Evolutionary conservation across 257 asterid genomes (phyloP).

Genomic region (Petunia secreta): DNA sequence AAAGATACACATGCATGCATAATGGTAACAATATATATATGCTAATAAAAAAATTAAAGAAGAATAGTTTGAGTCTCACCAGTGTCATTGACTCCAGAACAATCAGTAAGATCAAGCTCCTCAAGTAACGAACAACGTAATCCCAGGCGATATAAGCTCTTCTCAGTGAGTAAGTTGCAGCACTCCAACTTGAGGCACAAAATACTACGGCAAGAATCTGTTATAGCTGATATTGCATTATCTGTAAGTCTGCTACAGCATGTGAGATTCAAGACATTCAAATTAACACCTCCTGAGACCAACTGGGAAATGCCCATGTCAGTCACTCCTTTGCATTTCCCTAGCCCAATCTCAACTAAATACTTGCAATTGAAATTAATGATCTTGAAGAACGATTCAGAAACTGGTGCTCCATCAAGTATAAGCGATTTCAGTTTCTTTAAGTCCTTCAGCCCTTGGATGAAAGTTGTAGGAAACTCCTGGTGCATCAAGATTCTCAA

Average conservation of each 20-base stretch:
- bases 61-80: conserved; percentile 43
- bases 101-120: conserved; percentile 83
- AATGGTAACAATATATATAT: not conserved
- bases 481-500: conserved; percentile 37
- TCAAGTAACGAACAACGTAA: conserved; percentile 51
- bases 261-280: conserved; percentile 59
- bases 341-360: conserved; percentile 60
- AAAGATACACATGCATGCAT: not conserved
- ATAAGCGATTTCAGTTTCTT: conserved; percentile 48
- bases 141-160: conserved; percentile 59
- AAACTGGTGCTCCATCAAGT: conserved; percentile 56
- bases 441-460: conserved; percentile 49
- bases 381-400: conserved; percentile 45
- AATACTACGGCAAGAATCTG: conserved; percentile 55
- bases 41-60: not conserved
- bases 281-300: conserved; percentile 50
- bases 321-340: conserved; percentile 65
- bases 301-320: conserved; percentile 56
- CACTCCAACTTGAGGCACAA: conserved; percentile 72
- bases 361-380: conserved; percentile 49
- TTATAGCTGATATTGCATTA: conserved; percentile 51
- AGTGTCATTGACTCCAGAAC: conserved; percentile 60
- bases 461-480: conserved; percentile 48
- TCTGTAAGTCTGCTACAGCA: conserved; percentile 73
- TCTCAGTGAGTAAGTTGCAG: conserved; percentile 64